A percentile compares a stretch with the other conserved stretches of the same genome.
Conservation (phyloP, 768 basidiomycete genomes). For the Lentinula detonsa region DNA sequence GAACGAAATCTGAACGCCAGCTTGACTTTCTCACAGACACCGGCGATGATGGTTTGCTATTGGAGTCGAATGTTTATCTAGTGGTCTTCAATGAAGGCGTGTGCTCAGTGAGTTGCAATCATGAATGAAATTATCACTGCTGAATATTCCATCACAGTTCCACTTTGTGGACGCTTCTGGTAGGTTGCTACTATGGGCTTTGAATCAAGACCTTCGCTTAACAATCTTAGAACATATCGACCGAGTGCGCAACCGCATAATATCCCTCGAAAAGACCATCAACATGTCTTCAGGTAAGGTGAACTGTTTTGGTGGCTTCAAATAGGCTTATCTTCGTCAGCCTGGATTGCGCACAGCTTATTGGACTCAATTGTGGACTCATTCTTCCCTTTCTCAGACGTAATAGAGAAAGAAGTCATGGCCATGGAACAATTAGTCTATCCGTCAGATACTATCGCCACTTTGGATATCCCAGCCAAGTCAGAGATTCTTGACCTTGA, state of each 20-base stretch:
- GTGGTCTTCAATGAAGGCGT: slow-evolving; percentile 88
- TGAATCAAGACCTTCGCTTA: slow-evolving; percentile 4
- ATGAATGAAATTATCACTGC: neutral
- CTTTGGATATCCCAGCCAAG: neutral
- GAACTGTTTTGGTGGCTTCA: neutral
- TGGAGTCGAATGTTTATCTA: slow-evolving; percentile 83
- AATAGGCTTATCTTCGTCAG: slow-evolving; percentile 27
- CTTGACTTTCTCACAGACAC: slow-evolving; percentile 4
- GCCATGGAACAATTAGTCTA: slow-evolving; percentile 72
- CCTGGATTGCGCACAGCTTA: slow-evolving; percentile 92
- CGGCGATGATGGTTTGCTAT: slow-evolving; percentile 42
- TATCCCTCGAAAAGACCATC: slow-evolving; percentile 52
- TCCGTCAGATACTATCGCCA: slow-evolving; percentile 13
- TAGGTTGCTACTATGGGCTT: slow-evolving; percentile 6
- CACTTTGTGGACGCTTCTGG: slow-evolving; percentile 84
- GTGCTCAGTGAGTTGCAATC: slow-evolving; percentile 47
- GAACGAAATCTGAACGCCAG: slow-evolving; percentile 31
- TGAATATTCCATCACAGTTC: slow-evolving; percentile 48
- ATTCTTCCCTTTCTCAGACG: slow-evolving; percentile 80
- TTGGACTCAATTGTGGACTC: slow-evolving; percentile 93
- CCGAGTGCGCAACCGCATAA: slow-evolving; percentile 66
- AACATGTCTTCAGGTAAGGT: slow-evolving; percentile 68
- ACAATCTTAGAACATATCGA: slow-evolving; percentile 59
- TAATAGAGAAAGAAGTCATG: slow-evolving; percentile 76
- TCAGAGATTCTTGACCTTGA: neutral